Percentiles rank a stretch among this genome's conserved stretches.
Conservation (phyloP, 768 basidiomycete genomes). For the Pisolithus sp. region DNA sequence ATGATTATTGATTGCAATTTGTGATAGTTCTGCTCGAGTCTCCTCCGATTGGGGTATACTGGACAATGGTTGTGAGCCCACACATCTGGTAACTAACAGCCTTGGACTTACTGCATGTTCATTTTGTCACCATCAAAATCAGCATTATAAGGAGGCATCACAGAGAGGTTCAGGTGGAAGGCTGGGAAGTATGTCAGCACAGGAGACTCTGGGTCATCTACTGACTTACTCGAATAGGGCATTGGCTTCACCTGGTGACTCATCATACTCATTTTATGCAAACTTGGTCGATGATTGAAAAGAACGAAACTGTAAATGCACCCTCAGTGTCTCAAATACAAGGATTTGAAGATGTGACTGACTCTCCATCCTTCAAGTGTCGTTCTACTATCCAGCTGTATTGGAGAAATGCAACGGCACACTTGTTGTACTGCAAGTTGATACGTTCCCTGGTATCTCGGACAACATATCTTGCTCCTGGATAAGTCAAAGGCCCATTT, state of each 20-base stretch:
- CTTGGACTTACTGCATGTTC: slow-evolving; percentile 94
- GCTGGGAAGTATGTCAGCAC: slow-evolving; percentile 42
- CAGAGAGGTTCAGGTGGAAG: no score
- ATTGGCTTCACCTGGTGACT: slow-evolving; percentile 94
- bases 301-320: no score
- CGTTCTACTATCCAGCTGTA: no score
- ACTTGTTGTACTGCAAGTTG: slow-evolving; percentile 93
- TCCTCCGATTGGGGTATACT: slow-evolving; percentile 98
- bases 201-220: background rate
- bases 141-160: slow-evolving; percentile 96
- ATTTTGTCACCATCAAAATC: slow-evolving; percentile 99
- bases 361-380: no score
- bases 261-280: slow-evolving; percentile 99
- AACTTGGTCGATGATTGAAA: no score
- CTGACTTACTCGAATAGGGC: slow-evolving; percentile 89
- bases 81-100: background rate
- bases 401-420: slow-evolving; percentile 89
- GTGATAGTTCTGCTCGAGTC: no score
- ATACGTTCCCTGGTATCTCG: no score
- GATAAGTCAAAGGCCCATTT: no score
- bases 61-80: slow-evolving; percentile 8
- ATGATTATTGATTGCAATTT: slow-evolving; percentile 93
- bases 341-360: no score
- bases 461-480: slow-evolving; percentile 94
- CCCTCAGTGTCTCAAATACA: no score